Percentiles rank a stretch among this genome's conserved stretches.
These are phyloP conservation scores for Aspergillus unguis DNA, from an alignment of 2,329 filamentous ascomycete genomes.

Conservation along the genomic window DNA sequence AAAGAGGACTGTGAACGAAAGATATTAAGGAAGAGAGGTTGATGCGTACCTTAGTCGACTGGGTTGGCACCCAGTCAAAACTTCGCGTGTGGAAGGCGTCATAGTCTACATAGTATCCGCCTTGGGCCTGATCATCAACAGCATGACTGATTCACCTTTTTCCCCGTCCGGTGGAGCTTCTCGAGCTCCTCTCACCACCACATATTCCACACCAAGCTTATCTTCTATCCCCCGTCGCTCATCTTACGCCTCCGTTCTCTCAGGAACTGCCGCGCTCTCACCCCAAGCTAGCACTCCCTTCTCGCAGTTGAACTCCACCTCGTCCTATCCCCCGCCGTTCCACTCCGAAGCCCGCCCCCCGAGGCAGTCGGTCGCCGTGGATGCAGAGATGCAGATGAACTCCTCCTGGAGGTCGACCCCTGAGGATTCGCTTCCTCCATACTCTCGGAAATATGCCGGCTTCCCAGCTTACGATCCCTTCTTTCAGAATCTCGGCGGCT, in stretches of 20 bases:
- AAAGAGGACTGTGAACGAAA: neutral
- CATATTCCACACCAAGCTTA: slow-evolving; percentile 32
- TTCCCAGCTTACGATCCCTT: slow-evolving; percentile 30
- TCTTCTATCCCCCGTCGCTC: slow-evolving; percentile 50
- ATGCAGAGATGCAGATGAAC: slow-evolving; percentile 50
- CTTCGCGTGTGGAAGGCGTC: slow-evolving; percentile 9
- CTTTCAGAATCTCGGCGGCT: slow-evolving; percentile 21
- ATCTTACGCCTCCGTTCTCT: slow-evolving; percentile 61
- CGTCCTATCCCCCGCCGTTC: slow-evolving; percentile 36
- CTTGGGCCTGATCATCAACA: slow-evolving; percentile 22
- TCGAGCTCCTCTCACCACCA: slow-evolving; percentile 28
- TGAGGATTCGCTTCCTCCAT: slow-evolving; percentile 42
- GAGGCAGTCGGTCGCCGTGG: slow-evolving; percentile 42
- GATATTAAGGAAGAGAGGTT: neutral
- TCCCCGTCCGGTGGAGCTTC: slow-evolving; percentile 42
- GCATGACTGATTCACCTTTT: slow-evolving; percentile 46
- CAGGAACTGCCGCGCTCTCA: slow-evolving; percentile 47
- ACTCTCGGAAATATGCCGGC: slow-evolving; percentile 48
- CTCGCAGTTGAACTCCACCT: slow-evolving; percentile 45
- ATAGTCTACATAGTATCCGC: slow-evolving; percentile 9
- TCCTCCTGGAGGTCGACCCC: slow-evolving; percentile 46
- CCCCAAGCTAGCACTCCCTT: slow-evolving; percentile 45
- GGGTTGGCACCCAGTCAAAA: neutral
- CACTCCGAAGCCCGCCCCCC: slow-evolving; percentile 31
- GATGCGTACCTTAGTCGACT: slow-evolving; percentile 3